Evolutionary conservation across 257 asterid species (phyloP).

Genomic region (Ilex aquifolium): DNA sequence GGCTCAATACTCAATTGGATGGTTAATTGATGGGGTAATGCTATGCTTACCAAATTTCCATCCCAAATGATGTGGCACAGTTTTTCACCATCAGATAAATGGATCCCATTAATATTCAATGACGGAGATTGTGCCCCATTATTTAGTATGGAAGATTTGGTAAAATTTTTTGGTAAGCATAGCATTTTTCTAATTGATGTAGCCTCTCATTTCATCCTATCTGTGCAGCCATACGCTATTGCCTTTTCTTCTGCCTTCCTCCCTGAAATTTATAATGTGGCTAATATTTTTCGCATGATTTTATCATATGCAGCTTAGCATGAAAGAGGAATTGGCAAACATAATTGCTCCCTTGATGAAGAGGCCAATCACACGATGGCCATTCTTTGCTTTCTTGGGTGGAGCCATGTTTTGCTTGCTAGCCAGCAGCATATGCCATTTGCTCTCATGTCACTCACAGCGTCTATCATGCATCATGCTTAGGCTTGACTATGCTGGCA

Average conservation of each 20-base stretch:
- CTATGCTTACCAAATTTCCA: too few relatives aligned
- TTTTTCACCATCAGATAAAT: too few relatives aligned
- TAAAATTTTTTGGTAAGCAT: too few relatives aligned
- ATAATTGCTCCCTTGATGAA: slow-evolving; percentile 63
- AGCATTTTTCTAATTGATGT: too few relatives aligned
- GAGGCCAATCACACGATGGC: slow-evolving; percentile 94
- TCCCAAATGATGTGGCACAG: too few relatives aligned
- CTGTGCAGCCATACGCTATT: too few relatives aligned
- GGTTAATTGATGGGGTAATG: not conserved
- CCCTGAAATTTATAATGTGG: not conserved
- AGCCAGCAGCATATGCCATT: slow-evolving; percentile 89
- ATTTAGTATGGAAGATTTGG: too few relatives aligned
- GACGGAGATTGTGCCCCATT: too few relatives aligned
- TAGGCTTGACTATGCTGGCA: slow-evolving; percentile 85
- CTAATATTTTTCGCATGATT: slow-evolving; percentile 11
- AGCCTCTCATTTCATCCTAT: too few relatives aligned
- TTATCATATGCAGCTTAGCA: slow-evolving; percentile 42
- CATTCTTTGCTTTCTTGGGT: slow-evolving; percentile 85
- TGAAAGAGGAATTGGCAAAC: slow-evolving; percentile 77
- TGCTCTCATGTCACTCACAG: slow-evolving; percentile 79
- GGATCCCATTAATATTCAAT: too few relatives aligned
- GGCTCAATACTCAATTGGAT: too few relatives aligned
- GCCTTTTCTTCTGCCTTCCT: too few relatives aligned
- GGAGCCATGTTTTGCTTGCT: slow-evolving; percentile 97
- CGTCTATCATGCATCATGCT: slow-evolving; percentile 83